Evolutionary conservation across 2,329 filamentous ascomycete genomes (phyloP).

Genomic region (Xylariales sp.): DNA sequence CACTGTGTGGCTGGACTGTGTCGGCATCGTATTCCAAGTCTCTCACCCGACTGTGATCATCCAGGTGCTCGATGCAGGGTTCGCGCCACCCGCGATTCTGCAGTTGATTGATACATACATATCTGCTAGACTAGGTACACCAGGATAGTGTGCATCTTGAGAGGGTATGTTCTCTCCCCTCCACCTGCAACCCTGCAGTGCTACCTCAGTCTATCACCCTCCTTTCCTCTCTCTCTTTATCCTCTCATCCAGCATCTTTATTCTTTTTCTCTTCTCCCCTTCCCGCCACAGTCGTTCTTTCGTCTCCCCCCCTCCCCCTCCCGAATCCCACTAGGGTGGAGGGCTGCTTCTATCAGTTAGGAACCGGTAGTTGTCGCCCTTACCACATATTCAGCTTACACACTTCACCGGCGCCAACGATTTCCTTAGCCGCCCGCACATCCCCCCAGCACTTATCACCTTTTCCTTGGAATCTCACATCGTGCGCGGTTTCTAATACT

Average conservation of each 20-base stretch:
- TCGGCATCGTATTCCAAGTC: conserved; percentile 19
- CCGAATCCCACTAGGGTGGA: conserved; percentile 41
- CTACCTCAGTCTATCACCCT: conserved; percentile 47
- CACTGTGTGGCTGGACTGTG: conserved; percentile 38
- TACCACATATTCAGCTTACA: conserved; percentile 34
- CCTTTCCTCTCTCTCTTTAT: conserved; percentile 40
- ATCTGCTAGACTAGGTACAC: conserved; percentile 19
- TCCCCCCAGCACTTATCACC: conserved; percentile 5
- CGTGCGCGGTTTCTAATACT: conserved; percentile 30
- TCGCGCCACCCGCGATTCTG: conserved; percentile 43
- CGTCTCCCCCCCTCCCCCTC: conserved; percentile 35
- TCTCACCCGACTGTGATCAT: conserved; percentile 27
- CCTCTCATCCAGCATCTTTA: conserved; percentile 37
- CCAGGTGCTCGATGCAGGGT: conserved; percentile 42
- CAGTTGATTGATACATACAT: conserved; percentile 33
- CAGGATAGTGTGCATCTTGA: conserved; percentile 18
- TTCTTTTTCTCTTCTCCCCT: conserved; percentile 41
- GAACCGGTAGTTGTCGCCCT: conserved; percentile 43
- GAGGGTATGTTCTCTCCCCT: conserved; percentile 34
- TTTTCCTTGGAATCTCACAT: conserved; percentile 32
- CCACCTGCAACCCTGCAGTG: conserved; percentile 43
- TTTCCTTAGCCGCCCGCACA: conserved; percentile 40
- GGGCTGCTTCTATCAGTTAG: conserved; percentile 44
- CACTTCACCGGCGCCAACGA: conserved; percentile 36
- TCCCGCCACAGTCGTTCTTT: conserved; percentile 45